Base-by-base conservation (phyloP, 768 basidiomycete genomes). In the Boletus rubropictus region DNA sequence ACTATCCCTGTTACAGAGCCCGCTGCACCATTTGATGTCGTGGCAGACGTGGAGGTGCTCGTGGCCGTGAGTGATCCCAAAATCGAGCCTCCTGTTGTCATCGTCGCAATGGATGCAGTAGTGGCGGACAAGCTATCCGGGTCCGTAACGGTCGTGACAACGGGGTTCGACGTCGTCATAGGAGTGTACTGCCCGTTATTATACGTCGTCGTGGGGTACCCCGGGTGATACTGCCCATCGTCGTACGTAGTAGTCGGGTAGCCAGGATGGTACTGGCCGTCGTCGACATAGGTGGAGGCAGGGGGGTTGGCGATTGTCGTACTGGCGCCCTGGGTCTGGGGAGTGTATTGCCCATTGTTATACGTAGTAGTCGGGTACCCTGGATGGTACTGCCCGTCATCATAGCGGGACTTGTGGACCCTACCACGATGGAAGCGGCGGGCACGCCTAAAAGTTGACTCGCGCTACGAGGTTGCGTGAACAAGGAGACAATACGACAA, bases 371-470 rank as follows among this genome's bases (percentile, higher is more conserved):
- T 54, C 4, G 60, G 60, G 29, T 34, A 49, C 17, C 54, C 60
- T 1, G 63, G 60, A 25, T 57, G 55, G 31, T 57, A 52, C 20
- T 54, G 49, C 14, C 59, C 54, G 7, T 66, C 42, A 18, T 61
- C 64, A 12, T 17, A 38, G 25, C 53, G 58, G 3, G 50, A 37
- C 32, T 49, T 41, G 42, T 49, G 48, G 17, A 28, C 32, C 33
- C 39, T 40, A 9, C 39, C 41, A 32, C 46, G 57, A 42, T 50
- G 48, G 35, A 55, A 39, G 27, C 48, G 55, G 42, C 53, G 58
- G n/a, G 38, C 39, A 9, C 57, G 50, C 32, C 27, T 48, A 21
- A 38, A 35, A 4, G 39, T 20, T 7, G 21, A 33, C 29, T 46
- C 44, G 38, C 7, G 39, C 61, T 62, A 42, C 20, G 37, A 24